Conservation (phyloP, 1,139 yeast species). For the Yamadazyma conglobata region DNA sequence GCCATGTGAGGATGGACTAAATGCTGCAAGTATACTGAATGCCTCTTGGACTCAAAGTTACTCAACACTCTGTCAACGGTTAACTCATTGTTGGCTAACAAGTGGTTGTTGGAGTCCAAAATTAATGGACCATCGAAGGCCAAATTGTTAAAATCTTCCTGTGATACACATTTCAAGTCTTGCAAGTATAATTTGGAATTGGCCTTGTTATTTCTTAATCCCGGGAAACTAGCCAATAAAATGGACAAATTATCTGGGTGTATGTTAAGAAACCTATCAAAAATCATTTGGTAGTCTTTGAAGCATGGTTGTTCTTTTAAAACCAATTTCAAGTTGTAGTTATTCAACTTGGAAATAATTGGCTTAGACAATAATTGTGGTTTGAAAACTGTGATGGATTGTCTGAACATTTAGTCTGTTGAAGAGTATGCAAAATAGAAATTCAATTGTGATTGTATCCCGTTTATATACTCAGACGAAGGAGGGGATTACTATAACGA, state of each 20-base stretch:
- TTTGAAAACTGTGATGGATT: conserved; percentile 16
- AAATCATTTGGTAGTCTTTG: conserved; percentile 33
- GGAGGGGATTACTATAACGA: conserved; percentile 5
- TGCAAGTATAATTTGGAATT: conserved; percentile 17
- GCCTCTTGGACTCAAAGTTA: conserved; percentile 24
- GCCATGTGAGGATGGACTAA: conserved; percentile 46
- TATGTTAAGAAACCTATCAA: conserved; percentile 35
- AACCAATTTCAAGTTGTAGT: conserved; percentile 12
- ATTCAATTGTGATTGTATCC: too few relatives aligned
- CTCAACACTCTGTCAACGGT: conserved; percentile 42
- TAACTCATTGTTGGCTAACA: conserved; percentile 49
- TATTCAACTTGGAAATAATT: conserved; percentile 11
- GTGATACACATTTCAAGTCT: conserved; percentile 20
- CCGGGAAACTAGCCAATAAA: conserved; percentile 24
- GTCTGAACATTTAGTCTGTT: conserved; percentile 15
- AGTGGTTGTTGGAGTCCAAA: conserved; percentile 53
- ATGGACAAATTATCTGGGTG: conserved; percentile 43
- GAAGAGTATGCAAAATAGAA: too few relatives aligned
- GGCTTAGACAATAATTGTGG: conserved; percentile 12
- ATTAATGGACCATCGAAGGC: conserved; percentile 41
- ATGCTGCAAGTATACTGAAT: conserved; percentile 11
- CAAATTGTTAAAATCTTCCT: conserved; percentile 20
- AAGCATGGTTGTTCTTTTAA: conserved; percentile 15
- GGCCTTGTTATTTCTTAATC: conserved; percentile 10
- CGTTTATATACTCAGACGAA: too few relatives aligned